These are phyloP conservation scores for Hypericum perforatum DNA, from an alignment of 345 rosid species.

Conservation along the genomic window DNA sequence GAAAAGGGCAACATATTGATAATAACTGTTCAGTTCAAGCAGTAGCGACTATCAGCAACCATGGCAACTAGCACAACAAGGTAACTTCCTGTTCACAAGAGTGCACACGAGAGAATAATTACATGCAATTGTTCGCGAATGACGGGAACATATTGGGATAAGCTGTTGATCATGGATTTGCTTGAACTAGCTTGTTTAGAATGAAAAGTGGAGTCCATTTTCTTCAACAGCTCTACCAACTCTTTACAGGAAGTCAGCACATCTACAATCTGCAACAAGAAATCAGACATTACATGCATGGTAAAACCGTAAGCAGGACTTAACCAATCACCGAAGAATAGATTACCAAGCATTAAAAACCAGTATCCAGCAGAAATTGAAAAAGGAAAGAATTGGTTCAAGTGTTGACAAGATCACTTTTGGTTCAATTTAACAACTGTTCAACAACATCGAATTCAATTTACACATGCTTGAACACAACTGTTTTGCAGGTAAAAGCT, in stretches of 20 bases:
- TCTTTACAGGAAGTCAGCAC: conserved; percentile 67
- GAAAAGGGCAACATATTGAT: too few relatives aligned
- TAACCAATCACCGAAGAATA: background rate
- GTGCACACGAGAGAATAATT: background rate
- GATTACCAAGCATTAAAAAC: background rate
- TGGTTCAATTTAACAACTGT: too few relatives aligned
- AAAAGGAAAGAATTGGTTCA: background rate
- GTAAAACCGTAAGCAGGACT: background rate
- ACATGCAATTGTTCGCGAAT: conserved; percentile 81
- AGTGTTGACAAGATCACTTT: too few relatives aligned
- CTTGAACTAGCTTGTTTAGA: conserved; percentile 43
- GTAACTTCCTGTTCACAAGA: background rate
- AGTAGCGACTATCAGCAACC: too few relatives aligned
- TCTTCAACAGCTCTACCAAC: conserved; percentile 56
- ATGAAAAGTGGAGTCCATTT: conserved; percentile 55
- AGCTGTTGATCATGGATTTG: conserved; percentile 34
- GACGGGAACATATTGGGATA: conserved; percentile 48
- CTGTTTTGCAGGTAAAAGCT: too few relatives aligned
- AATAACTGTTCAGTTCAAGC: too few relatives aligned
- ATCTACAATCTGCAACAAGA: conserved; percentile 45
- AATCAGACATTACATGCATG: conserved; percentile 3
- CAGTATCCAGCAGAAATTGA: background rate
- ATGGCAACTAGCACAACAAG: background rate
- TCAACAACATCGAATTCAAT: too few relatives aligned
- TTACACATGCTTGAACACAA: too few relatives aligned